Conservation (phyloP, 345 rosid genomes). For the Trapa incisa region DNA sequence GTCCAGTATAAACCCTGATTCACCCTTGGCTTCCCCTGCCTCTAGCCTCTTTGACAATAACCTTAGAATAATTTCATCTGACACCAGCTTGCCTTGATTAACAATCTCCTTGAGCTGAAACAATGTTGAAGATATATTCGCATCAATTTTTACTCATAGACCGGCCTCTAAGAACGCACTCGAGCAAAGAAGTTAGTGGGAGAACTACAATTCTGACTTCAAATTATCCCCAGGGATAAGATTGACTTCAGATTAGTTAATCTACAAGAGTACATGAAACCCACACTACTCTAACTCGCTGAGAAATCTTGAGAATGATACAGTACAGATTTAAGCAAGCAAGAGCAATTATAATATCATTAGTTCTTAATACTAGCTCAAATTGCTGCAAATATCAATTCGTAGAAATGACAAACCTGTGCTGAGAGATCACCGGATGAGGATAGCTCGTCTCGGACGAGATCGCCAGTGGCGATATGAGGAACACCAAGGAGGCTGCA, state of each 20-base stretch:
- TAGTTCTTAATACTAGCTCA: neutral
- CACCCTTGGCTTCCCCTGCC: slow-evolving; percentile 75
- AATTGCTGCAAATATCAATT: neutral
- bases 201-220: neutral
- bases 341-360: neutral
- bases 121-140: neutral
- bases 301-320: neutral
- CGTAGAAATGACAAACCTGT: slow-evolving; percentile 26
- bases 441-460: slow-evolving; percentile 79
- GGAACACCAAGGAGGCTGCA: slow-evolving; percentile 72
- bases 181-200: no score
- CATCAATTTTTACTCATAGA: no score
- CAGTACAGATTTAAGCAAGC: neutral
- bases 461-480: slow-evolving; percentile 96
- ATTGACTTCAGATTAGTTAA: neutral
- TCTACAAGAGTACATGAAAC: neutral
- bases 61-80: slow-evolving; percentile 63
- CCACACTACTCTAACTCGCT: neutral
- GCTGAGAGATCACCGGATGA: slow-evolving; percentile 62
- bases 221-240: neutral
- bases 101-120: slow-evolving; percentile 70
- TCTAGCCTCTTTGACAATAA: slow-evolving; percentile 69
- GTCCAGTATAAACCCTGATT: slow-evolving; percentile 85
- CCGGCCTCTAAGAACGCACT: no score
- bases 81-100: slow-evolving; percentile 73